A percentile compares a stretch with the other conserved stretches of the same genome.
Evolutionary conservation across 495 filamentous ascomycete genomes (phyloP).

Genomic region (Penicillium taxi): DNA sequence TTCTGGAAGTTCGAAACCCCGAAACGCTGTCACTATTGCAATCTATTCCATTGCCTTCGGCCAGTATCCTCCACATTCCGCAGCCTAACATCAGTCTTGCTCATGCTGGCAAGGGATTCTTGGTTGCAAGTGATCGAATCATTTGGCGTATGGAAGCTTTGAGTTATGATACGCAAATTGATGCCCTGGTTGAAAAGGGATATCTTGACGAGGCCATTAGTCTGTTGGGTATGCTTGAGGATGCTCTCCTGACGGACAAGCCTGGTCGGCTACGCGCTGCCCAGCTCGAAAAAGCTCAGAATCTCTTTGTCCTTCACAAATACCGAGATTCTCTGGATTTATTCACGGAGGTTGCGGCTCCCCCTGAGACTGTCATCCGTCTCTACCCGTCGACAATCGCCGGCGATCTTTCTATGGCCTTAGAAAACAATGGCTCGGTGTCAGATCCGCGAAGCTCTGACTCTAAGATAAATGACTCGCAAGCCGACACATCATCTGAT

Average conservation of each 20-base stretch:
- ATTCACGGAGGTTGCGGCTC: constrained; percentile 80
- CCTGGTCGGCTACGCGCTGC: constrained; percentile 67
- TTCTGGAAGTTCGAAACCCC: constrained; percentile 85
- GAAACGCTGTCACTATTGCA: constrained; percentile 83
- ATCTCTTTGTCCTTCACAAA: constrained; percentile 70
- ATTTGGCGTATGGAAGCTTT: constrained; percentile 96
- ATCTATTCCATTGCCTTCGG: constrained; percentile 69
- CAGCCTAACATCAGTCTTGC: constrained; percentile 87
- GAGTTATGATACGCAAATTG: constrained; percentile 86
- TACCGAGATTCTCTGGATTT: constrained; percentile 86
- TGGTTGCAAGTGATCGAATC: constrained; percentile 76
- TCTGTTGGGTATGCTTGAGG: constrained; percentile 79
- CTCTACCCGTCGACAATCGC: constrained; percentile 80
- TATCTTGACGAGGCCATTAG: constrained; percentile 90
- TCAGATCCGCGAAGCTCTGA: constrained; percentile 28
- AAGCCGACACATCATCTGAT: constrained; percentile 23
- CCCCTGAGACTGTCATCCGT: constrained; percentile 80
- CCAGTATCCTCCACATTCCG: constrained; percentile 81
- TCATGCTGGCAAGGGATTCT: constrained; percentile 89
- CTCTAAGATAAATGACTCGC: constrained; percentile 27
- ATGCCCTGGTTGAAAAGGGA: constrained; percentile 67
- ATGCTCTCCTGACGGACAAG: constrained; percentile 82
- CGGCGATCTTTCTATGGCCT: constrained; percentile 60
- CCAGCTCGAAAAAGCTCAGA: constrained; percentile 84
- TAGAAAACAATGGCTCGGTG: constrained; percentile 45